Percentiles rank a stretch among this genome's conserved stretches.
phyloP scores from a whole-genome alignment of 768 basidiomycete genomes.

The Kwoniella dejecticola region DNA sequence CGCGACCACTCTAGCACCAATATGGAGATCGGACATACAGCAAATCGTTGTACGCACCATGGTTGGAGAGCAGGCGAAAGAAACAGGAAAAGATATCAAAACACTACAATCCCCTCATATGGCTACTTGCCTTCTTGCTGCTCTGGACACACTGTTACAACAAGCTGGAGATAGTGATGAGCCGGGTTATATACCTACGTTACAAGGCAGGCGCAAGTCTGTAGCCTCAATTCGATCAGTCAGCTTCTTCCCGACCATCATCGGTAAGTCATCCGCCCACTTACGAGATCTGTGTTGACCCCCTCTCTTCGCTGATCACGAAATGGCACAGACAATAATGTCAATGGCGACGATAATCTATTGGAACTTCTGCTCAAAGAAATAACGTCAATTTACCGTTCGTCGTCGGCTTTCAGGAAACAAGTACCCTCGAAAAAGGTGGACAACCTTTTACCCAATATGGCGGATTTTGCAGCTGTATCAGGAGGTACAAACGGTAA shows the following conservation, averaged over 20 bases:
- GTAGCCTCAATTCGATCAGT: slow-evolving; percentile 37
- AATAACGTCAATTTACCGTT: slow-evolving; percentile 31
- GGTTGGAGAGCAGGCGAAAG: slow-evolving; percentile 58
- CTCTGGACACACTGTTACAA: slow-evolving; percentile 65
- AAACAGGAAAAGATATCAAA: slow-evolving; percentile 25
- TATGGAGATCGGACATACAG: slow-evolving; percentile 72
- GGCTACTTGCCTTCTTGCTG: slow-evolving; percentile 69
- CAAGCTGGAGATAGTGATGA: slow-evolving; percentile 38
- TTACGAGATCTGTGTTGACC: neutral
- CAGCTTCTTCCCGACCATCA: slow-evolving; percentile 20
- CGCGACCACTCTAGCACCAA: slow-evolving; percentile 66
- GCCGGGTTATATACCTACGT: slow-evolving; percentile 13
- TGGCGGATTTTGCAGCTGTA: slow-evolving; percentile 47
- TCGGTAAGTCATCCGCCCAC: slow-evolving; percentile 13
- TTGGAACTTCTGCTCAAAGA: slow-evolving; percentile 31
- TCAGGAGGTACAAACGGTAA: slow-evolving; percentile 19
- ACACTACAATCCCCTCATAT: slow-evolving; percentile 54
- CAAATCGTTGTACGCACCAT: slow-evolving; percentile 70
- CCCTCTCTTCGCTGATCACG: too few species aligned
- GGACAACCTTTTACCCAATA: slow-evolving; percentile 36
- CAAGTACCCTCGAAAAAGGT: slow-evolving; percentile 29
- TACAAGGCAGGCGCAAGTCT: slow-evolving; percentile 28
- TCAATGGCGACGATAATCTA: slow-evolving; percentile 12
- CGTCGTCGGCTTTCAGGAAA: slow-evolving; percentile 35
- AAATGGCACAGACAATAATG: slow-evolving; percentile 5